phyloP scores from a whole-genome alignment of 2,329 filamentous ascomycete species.

The Colletotrichum tamarilloi region DNA sequence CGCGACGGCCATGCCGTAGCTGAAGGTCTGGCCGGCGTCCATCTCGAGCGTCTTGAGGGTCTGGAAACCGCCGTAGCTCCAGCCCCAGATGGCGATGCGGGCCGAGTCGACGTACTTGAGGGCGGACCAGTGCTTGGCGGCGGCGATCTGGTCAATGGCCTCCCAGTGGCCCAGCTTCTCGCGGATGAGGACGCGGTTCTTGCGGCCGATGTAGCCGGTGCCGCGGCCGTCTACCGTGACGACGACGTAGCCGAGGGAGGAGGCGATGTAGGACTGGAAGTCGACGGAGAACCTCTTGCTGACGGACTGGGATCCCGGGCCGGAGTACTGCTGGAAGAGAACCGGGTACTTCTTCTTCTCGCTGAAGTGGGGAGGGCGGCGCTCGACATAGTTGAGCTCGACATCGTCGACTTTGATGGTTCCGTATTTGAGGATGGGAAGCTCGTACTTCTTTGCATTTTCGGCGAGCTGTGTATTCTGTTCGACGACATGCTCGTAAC shows the following conservation, averaged over 20 bases:
- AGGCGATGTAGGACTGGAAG: constrained; percentile 91
- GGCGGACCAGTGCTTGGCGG: constrained; percentile 83
- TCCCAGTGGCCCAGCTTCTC: constrained; percentile 88
- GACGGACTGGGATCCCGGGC: constrained; percentile 92
- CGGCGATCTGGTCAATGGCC: constrained; percentile 89
- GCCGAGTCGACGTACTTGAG: constrained; percentile 86
- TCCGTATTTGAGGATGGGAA: constrained; percentile 85
- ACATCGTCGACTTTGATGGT: constrained; percentile 87
- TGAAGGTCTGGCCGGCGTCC: constrained; percentile 90
- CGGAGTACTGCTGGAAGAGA: constrained; percentile 94
- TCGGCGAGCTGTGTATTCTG: constrained; percentile 78
- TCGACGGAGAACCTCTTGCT: constrained; percentile 84
- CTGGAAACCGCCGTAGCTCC: constrained; percentile 97
- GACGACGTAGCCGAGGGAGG: constrained; percentile 88
- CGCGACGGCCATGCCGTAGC: constrained; percentile 97
- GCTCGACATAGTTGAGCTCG: constrained; percentile 79
- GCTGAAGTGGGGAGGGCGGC: constrained; percentile 89
- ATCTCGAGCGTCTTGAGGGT: constrained; percentile 94
- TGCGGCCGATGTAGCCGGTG: constrained; percentile 89
- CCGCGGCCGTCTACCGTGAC: constrained; percentile 95
- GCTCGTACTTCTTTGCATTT: constrained; percentile 78
- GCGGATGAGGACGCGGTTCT: constrained; percentile 83
- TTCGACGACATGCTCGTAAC: constrained; percentile 79
- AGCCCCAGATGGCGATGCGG: constrained; percentile 95
- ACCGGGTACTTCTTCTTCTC: constrained; percentile 89